A percentile compares a stretch with the other conserved stretches of the same genome.
Evolutionary conservation across 2,329 filamentous ascomycete species (phyloP).

Genomic region (Exophiala phaeomuriformis): DNA sequence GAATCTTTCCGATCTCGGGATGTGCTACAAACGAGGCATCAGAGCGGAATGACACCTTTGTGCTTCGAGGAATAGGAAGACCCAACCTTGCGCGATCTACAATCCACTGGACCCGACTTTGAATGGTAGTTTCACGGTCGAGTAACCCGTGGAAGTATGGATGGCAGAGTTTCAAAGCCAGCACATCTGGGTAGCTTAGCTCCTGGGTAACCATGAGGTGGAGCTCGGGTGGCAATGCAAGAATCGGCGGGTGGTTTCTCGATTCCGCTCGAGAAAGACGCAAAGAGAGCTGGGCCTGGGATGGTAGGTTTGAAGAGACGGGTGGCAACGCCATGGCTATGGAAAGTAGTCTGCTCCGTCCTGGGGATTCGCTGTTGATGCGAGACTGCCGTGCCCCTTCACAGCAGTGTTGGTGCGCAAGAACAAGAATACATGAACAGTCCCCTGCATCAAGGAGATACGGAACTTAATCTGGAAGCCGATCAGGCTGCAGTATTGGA

Average conservation of each 20-base stretch:
- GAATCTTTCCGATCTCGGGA: conserved; percentile 15
- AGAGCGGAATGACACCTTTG: conserved; percentile 9
- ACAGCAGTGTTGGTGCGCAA: too few species aligned
- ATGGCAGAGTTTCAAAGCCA: conserved; percentile 29
- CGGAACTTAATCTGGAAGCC: too few species aligned
- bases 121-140: conserved; percentile 1
- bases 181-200: conserved; percentile 28
- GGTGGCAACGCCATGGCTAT: too few species aligned
- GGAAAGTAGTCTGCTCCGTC: too few species aligned
- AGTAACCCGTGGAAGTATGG: conserved; percentile 23
- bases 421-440: too few species aligned
- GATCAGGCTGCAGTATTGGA: too few species aligned
- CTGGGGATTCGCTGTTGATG: too few species aligned
- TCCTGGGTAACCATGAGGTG: conserved; percentile 27
- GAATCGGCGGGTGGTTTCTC: conserved; percentile 9
- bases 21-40: conserved; percentile 21
- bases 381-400: too few species aligned
- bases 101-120: conserved; percentile 13
- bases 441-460: too few species aligned
- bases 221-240: conserved; percentile 31
- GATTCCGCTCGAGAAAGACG: too few species aligned
- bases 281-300: too few species aligned
- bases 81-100: conserved; percentile 1
- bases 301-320: too few species aligned
- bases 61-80: conserved; percentile 12